A percentile compares a stretch with the other conserved stretches of the same genome.
phyloP scores from a whole-genome alignment of 768 basidiomycete genomes.

The Boletus fagicola region DNA sequence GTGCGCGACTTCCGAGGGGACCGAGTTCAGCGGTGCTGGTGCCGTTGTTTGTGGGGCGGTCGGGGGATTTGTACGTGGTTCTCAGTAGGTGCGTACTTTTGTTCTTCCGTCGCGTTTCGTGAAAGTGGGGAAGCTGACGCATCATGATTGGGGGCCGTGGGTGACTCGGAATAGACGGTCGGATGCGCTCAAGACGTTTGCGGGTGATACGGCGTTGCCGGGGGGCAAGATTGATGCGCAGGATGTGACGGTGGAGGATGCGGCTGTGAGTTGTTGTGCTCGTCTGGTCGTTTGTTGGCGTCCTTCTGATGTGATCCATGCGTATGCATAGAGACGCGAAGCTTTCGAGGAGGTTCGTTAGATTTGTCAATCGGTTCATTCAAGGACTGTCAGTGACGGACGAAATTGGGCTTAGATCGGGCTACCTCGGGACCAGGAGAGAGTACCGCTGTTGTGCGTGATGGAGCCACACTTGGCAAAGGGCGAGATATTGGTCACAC shows the following conservation, averaged over 20 bases:
- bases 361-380: not conserved
- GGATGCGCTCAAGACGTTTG: slow-evolving; percentile 67
- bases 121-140: not conserved
- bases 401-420: slow-evolving; percentile 59
- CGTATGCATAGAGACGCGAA: slow-evolving; percentile 62
- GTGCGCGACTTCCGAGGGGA: slow-evolving; percentile 50
- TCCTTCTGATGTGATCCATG: not conserved
- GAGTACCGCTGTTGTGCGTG: slow-evolving; percentile 72
- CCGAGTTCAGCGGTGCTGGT: slow-evolving; percentile 76
- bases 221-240: slow-evolving; percentile 76
- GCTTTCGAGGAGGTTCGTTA: slow-evolving; percentile 80
- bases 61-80: slow-evolving; percentile 81
- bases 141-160: not conserved
- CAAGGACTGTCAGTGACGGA: not conserved
- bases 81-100: slow-evolving; percentile 64
- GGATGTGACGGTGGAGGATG: slow-evolving; percentile 71
- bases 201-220: slow-evolving; percentile 86
- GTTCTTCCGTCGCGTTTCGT: not conserved
- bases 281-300: not conserved
- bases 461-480: slow-evolving; percentile 79
- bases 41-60: slow-evolving; percentile 79
- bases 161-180: slow-evolving; percentile 58
- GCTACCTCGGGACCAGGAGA: slow-evolving; percentile 65
- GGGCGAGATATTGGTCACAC: slow-evolving; percentile 73
- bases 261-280: slow-evolving; percentile 52